A percentile compares a stretch with the other conserved stretches of the same genome.
Conservation (phyloP, 805 yeast species). For the Metschnikowia proteae region DNA sequence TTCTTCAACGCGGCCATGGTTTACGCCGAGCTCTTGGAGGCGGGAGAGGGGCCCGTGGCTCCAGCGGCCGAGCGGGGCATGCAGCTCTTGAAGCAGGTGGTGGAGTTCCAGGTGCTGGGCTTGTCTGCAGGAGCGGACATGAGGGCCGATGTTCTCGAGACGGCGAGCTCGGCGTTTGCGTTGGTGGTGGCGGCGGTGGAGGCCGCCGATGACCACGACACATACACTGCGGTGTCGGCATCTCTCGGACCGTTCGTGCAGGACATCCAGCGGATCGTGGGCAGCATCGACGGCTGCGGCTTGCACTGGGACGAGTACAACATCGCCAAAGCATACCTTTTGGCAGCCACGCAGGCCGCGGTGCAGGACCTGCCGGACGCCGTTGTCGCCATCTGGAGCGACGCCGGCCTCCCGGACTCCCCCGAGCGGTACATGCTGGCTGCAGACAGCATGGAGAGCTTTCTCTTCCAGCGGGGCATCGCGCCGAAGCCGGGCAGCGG, state of each 20-base stretch:
- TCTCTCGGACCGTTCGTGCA: conserved; percentile 20
- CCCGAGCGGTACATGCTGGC: conserved; percentile 40
- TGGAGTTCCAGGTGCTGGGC: conserved; percentile 25
- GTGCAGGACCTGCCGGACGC: conserved; percentile 16
- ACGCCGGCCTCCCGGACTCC: conserved; percentile 20
- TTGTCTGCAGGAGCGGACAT: conserved; percentile 24
- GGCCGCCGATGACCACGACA: conserved; percentile 2
- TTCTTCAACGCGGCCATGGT: conserved; percentile 45
- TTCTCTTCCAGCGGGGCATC: conserved; percentile 35
- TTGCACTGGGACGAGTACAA: not conserved
- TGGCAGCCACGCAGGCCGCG: conserved; percentile 2
- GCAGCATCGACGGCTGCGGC: not conserved
- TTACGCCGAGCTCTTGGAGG: conserved; percentile 46
- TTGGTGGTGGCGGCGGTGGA: conserved; percentile 32
- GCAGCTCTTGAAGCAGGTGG: conserved; percentile 23
- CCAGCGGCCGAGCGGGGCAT: conserved; percentile 8
- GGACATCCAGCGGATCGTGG: not conserved
- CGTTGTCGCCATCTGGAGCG: conserved; percentile 34
- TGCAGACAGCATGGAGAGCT: conserved; percentile 41
- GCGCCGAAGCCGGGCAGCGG: conserved; percentile 7
- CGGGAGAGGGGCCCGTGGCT: conserved; percentile 16
- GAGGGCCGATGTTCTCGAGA: conserved; percentile 30
- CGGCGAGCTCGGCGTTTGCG: conserved; percentile 27
- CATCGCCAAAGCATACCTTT: conserved; percentile 24
- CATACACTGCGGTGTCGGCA: conserved; percentile 7